Evolutionary conservation across 2,329 filamentous ascomycete species (phyloP).

Genomic region (Shiraia sp.): DNA sequence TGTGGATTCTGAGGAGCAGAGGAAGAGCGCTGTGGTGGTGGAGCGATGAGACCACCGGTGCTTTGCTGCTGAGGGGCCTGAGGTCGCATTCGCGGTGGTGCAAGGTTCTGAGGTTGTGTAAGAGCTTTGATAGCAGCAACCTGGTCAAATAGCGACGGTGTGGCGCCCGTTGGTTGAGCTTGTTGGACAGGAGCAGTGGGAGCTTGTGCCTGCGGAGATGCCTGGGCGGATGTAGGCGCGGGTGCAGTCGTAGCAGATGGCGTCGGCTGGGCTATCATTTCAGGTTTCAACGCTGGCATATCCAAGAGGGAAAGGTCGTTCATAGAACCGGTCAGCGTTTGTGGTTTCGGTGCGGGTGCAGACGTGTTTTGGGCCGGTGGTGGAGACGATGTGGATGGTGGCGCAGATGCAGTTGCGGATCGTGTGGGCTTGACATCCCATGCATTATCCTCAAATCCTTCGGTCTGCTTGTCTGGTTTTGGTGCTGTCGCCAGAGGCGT

Average conservation of each 20-base stretch:
- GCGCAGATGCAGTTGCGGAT: constrained; percentile 49
- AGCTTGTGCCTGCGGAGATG: constrained; percentile 41
- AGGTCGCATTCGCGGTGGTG: constrained; percentile 67
- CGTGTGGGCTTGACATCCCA: constrained; percentile 92
- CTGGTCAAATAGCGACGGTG: constrained; percentile 42
- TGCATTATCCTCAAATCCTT: constrained; percentile 92
- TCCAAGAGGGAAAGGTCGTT: constrained; percentile 67
- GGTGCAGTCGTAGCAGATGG: constrained; percentile 50
- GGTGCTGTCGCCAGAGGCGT: constrained; percentile 56
- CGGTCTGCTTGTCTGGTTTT: constrained; percentile 53
- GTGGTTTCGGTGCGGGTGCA: constrained; percentile 36
- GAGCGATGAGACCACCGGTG: constrained; percentile 69
- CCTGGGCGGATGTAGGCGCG: constrained; percentile 43
- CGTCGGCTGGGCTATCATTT: constrained; percentile 46
- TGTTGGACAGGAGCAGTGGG: constrained; percentile 39
- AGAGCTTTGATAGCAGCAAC: constrained; percentile 44
- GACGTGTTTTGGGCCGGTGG: constrained; percentile 48
- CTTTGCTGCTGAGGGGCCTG: constrained; percentile 66
- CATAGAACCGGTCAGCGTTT: constrained; percentile 65
- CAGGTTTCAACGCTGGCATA: constrained; percentile 49
- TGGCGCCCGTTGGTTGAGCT: constrained; percentile 51
- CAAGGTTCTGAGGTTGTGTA: constrained; percentile 42
- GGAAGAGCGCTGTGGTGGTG: constrained; percentile 78
- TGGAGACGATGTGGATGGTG: constrained; percentile 46
- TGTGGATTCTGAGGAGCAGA: constrained; percentile 80